A percentile compares a stretch with the other conserved stretches of the same genome.
Conservation (phyloP, 1,284 basidiomycete genomes). For the Baeospora myosura region DNA sequence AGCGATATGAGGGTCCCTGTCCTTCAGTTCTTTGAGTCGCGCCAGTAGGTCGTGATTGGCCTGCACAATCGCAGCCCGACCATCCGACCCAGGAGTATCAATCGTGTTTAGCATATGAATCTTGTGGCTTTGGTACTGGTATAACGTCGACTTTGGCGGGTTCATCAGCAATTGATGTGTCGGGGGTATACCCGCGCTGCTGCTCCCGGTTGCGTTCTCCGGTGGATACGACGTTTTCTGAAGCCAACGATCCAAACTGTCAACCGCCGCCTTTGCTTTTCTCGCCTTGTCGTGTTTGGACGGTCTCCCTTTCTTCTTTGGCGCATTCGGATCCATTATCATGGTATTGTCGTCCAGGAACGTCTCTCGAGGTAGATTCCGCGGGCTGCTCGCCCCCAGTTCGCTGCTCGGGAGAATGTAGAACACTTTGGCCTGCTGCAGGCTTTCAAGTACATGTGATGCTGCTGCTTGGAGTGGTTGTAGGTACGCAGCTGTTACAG, state of each 20-base stretch:
- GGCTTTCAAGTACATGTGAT: conserved; percentile 36
- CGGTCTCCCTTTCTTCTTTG: conserved; percentile 61
- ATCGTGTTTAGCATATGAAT: conserved; percentile 29
- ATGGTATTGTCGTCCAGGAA: conserved; percentile 33
- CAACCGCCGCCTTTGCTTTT: conserved; percentile 44
- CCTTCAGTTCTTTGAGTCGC: conserved; percentile 47
- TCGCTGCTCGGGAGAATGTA: conserved; percentile 49
- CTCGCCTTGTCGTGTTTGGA: conserved; percentile 52
- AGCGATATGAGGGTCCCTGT: conserved; percentile 31
- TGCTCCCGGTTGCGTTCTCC: background rate
- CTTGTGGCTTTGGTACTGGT: conserved; percentile 36
- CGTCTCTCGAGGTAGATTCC: conserved; percentile 56
- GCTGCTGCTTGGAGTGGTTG: conserved; percentile 40
- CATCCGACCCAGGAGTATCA: conserved; percentile 14
- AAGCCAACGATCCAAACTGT: conserved; percentile 45
- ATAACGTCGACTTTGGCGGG: conserved; percentile 22
- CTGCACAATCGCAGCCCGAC: conserved; percentile 25
- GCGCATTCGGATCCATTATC: conserved; percentile 13
- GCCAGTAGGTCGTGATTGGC: conserved; percentile 43
- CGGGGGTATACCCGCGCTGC: conserved; percentile 11
- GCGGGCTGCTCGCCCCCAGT: conserved; percentile 48
- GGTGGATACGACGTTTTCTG: conserved; percentile 24
- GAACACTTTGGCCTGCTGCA: conserved; percentile 45
- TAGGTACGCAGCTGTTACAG: conserved; percentile 31
- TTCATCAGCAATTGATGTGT: conserved; percentile 33